These are phyloP conservation scores for Clarkia xantiana DNA, from an alignment of 345 rosid genomes.

Conservation along the genomic window DNA sequence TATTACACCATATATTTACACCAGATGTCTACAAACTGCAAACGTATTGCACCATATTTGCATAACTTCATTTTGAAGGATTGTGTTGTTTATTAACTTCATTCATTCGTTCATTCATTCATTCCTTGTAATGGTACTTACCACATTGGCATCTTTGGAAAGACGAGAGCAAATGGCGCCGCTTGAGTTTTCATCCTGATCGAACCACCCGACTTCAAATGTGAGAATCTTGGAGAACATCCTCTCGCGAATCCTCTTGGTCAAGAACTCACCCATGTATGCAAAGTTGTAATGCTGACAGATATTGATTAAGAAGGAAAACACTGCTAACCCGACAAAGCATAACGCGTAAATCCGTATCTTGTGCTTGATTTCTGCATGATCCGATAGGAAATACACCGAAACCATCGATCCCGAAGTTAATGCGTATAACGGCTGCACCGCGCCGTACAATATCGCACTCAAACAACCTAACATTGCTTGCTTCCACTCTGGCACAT, in stretches of 20 bases:
- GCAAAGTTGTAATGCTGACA: constrained; percentile 26
- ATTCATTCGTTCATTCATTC: neutral
- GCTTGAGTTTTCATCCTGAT: constrained; percentile 22
- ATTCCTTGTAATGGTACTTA: constrained; percentile 2
- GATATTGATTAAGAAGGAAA: constrained; percentile 6
- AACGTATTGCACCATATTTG: too few species aligned
- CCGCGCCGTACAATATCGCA: neutral
- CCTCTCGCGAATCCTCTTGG: constrained; percentile 22
- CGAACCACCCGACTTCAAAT: constrained; percentile 30
- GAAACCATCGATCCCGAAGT: constrained; percentile 3
- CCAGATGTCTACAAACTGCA: too few species aligned
- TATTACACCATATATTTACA: too few species aligned
- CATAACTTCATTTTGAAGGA: too few species aligned
- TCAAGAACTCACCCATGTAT: constrained; percentile 19
- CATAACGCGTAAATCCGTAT: neutral
- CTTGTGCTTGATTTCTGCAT: neutral
- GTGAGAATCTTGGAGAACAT: constrained; percentile 23
- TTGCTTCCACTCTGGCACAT: constrained; percentile 24
- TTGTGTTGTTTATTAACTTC: neutral
- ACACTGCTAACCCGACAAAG: neutral
- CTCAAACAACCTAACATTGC: constrained; percentile 2
- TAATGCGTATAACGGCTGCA: constrained; percentile 4
- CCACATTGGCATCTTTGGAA: constrained; percentile 22
- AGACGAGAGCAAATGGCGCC: constrained; percentile 25
- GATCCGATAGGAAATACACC: neutral